Base-by-base conservation (phyloP, 805 yeast species). In the Teunomyces stri region DNA sequence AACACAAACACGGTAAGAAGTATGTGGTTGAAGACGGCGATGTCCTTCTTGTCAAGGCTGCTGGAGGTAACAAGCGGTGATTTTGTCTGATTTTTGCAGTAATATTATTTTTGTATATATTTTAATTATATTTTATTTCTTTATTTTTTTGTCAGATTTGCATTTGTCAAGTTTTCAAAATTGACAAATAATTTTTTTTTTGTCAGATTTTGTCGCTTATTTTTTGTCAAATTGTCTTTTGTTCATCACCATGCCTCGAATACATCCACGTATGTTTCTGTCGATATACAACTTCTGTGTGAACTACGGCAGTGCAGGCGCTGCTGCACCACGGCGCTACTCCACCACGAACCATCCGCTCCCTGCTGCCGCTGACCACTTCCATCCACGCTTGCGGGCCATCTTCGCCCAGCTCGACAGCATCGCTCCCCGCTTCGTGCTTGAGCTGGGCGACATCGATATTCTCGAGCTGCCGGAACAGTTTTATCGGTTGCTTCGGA, bases 21-120 rank as follows among this genome's bases (percentile, higher is more conserved):
- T 89, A 90, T 59, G 68, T 76, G 10, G 82, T 90, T 47, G 89
- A 86, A 59, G 96, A 90, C 60, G 95, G 96, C 25, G 97, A 90
- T 66, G 78, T 90, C 43, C 72, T 86, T 33, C 69, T 83, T 44
- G 81, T 90, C 67, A 85, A 85, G 61, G 85, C 90, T 3, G 83
- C 82, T 44, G 84, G 84, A 25, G 88, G 85, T 38, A 82, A 81
- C 63, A 67, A 52, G 16, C 33, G 55, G 25, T 51, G 39, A 22
- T 12, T 6, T 31, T 6, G 21, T 18, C n/a, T 34, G 22, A 27
- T 20, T 20, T 20, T 20, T 21, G 25, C 25, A 21, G 25, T 21
- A 5, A 6, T 21, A 21, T 21, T 21, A 18, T 21, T 21, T 6
- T 21, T 25, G 27, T 25, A 25, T 9, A 25, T 25, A 25, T 25